Conservation (phyloP, 805 yeast genomes). For the Schizosaccharomyces osmophilus region DNA sequence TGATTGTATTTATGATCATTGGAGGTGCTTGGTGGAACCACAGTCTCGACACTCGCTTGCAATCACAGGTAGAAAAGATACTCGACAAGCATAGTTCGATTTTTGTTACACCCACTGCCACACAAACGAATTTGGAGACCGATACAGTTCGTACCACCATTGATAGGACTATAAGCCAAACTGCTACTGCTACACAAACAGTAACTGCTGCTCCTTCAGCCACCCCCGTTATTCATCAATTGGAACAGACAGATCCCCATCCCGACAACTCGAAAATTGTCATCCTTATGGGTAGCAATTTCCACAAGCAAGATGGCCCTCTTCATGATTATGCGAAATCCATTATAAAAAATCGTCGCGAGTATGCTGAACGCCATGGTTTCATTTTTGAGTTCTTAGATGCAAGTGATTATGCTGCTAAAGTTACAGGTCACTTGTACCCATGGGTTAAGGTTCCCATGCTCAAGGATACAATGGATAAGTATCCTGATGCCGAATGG, state of each 20-base stretch:
- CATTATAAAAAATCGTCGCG: not conserved
- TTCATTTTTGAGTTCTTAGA: not conserved
- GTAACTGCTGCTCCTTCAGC: not conserved
- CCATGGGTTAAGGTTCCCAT: conserved; percentile 16
- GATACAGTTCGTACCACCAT: not conserved
- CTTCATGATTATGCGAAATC: not conserved
- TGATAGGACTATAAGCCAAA: not conserved
- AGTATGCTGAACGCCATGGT: conserved; percentile 1
- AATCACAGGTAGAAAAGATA: not conserved
- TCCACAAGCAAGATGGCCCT: not conserved
- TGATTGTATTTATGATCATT: not conserved
- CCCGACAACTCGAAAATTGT: not conserved
- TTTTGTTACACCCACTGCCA: not conserved
- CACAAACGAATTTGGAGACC: not conserved
- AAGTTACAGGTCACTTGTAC: not conserved
- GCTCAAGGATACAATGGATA: conserved; percentile 12
- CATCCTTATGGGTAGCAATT: not conserved
- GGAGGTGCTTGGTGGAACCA: not conserved
- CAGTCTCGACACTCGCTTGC: not conserved
- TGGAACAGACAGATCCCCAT: not conserved
- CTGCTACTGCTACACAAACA: not conserved
- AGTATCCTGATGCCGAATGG: conserved; percentile 17
- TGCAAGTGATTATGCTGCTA: not conserved
- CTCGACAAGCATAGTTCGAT: not conserved
- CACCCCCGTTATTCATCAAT: not conserved